Conservation (phyloP, 129 eudicot genomes). For the Flaveria sonorensis region DNA sequence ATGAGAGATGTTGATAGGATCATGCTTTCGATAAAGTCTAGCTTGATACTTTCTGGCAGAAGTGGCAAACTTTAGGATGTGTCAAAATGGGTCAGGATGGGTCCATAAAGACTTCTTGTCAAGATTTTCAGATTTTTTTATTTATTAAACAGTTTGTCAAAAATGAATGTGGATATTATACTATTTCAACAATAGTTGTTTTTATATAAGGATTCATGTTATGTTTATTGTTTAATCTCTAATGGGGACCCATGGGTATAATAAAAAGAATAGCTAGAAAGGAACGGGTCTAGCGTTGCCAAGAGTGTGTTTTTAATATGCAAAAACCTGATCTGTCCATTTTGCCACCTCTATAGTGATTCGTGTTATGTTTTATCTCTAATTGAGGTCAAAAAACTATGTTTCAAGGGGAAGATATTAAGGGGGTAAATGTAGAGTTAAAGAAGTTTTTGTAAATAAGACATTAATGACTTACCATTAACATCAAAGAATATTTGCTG, state of each 20-base stretch:
- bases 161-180: not conserved
- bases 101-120: not conserved
- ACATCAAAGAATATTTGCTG: constrained; percentile 94
- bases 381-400: not conserved
- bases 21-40: not conserved
- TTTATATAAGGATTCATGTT: not conserved
- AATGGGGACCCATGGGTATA: not conserved
- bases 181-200: not conserved
- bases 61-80: not conserved
- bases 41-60: not conserved
- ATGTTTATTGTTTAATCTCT: not conserved
- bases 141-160: not conserved
- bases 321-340: not conserved
- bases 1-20: not conserved
- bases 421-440: not conserved
- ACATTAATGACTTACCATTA: constrained; percentile 55
- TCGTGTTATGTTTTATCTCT: not conserved
- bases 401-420: not conserved
- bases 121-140: no score
- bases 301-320: not conserved
- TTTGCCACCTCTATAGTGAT: not conserved
- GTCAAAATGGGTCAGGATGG: not conserved
- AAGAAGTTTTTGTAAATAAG: not conserved
- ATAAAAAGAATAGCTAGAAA: not conserved
- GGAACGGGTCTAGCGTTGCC: not conserved